Evolutionary conservation across 768 basidiomycete species (phyloP).

Genomic region (Cystobasidium ongulense): DNA sequence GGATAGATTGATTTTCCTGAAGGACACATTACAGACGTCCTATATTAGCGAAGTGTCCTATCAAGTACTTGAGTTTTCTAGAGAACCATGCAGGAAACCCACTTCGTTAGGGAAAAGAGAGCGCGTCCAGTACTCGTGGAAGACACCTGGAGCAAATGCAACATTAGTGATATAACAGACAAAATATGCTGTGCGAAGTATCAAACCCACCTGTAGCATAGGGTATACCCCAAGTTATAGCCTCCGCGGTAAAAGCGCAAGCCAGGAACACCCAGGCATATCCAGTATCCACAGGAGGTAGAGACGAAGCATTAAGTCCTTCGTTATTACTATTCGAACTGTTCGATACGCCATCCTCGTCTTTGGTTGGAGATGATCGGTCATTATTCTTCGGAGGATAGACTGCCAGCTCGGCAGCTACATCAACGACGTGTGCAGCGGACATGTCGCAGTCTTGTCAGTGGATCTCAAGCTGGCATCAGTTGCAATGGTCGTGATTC

Average conservation of each 20-base stretch:
- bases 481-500: too few species aligned
- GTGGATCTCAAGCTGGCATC: too few species aligned
- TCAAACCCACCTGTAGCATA: neutral
- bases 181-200: neutral
- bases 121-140: neutral
- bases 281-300: neutral
- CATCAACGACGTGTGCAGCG: too few species aligned
- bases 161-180: neutral
- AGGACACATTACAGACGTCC: too few species aligned
- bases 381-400: too few species aligned
- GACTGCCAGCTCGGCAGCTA: too few species aligned
- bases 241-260: neutral
- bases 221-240: neutral
- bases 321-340: too few species aligned
- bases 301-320: too few species aligned
- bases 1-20: neutral
- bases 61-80: neutral
- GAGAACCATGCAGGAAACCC: neutral
- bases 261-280: conserved; percentile 6
- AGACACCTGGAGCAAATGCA: neutral
- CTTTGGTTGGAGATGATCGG: too few species aligned
- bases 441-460: too few species aligned
- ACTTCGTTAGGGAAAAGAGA: neutral
- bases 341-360: too few species aligned
- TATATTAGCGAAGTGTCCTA: neutral